Conservation (phyloP, 1,284 basidiomycete species). For the Earliella scabrosa region DNA sequence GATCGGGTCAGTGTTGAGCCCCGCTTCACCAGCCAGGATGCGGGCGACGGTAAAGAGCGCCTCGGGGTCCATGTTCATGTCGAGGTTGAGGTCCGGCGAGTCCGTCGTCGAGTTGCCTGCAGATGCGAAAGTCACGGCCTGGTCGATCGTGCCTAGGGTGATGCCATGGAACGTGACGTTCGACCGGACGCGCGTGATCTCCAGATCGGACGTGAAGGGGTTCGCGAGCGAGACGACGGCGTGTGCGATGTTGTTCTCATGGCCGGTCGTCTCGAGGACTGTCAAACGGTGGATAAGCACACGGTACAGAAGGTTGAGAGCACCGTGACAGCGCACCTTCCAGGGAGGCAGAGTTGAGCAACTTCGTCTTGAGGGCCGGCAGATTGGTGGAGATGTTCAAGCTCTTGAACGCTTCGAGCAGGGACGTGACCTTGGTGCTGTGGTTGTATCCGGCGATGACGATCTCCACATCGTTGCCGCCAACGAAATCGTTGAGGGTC, state of each 20-base stretch:
- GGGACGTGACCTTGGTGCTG: conserved; percentile 65
- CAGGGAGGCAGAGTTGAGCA: conserved; percentile 63
- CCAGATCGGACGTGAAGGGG: conserved; percentile 68
- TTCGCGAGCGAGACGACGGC: conserved; percentile 70
- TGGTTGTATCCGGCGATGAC: conserved; percentile 60
- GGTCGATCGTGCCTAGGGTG: conserved; percentile 66
- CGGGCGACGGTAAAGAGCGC: conserved; percentile 75
- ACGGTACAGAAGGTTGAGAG: conserved; percentile 1
- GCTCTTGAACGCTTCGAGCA: conserved; percentile 66
- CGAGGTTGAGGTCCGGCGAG: conserved; percentile 64
- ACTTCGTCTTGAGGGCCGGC: conserved; percentile 62
- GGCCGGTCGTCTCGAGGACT: conserved; percentile 73
- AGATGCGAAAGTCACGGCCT: conserved; percentile 56
- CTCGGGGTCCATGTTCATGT: conserved; percentile 77
- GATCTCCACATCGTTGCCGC: conserved; percentile 61
- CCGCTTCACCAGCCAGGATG: conserved; percentile 66
- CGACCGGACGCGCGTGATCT: conserved; percentile 67
- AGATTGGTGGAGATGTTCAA: conserved; percentile 63
- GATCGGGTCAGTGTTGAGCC: conserved; percentile 62
- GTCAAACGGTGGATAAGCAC: too few relatives aligned
- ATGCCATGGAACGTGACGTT: conserved; percentile 70
- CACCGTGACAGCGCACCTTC: conserved; percentile 42
- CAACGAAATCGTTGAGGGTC: conserved; percentile 74
- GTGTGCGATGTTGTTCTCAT: conserved; percentile 66
- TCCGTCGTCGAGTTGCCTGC: conserved; percentile 58